Percentiles rank a stretch among this genome's conserved stretches.
phyloP scores from a whole-genome alignment of 495 filamentous ascomycete genomes.

The Aspergillus kassunensis region DNA sequence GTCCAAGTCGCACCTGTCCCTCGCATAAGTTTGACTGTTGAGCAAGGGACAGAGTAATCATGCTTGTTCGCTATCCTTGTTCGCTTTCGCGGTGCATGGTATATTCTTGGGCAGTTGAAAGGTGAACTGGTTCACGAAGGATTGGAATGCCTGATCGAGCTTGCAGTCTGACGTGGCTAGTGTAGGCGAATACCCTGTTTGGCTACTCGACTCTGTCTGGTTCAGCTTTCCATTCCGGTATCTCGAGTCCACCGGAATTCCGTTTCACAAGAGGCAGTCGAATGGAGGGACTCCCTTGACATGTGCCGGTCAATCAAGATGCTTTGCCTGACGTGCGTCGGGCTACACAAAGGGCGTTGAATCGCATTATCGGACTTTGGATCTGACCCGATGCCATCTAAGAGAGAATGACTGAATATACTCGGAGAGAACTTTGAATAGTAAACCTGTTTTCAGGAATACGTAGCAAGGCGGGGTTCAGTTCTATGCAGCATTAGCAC shows the following conservation, averaged over 20 bases:
- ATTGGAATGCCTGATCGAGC: background rate
- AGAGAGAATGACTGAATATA: background rate
- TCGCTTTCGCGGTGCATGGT: background rate
- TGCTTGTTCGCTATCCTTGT: background rate
- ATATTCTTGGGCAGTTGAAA: background rate
- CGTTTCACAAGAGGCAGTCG: no score
- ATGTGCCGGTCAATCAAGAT: no score
- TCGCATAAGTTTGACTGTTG: background rate
- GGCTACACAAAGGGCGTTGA: background rate
- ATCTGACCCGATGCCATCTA: background rate
- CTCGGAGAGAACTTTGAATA: background rate
- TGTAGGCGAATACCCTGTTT: no score
- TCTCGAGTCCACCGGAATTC: no score
- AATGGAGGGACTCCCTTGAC: no score
- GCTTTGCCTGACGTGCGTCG: background rate
- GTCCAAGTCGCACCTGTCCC: background rate
- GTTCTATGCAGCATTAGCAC: no score
- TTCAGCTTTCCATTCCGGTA: no score
- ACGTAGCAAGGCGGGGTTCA: no score
- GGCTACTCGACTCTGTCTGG: no score
- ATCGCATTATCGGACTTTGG: background rate
- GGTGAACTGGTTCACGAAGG: no score
- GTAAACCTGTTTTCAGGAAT: background rate
- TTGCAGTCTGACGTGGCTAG: slow-evolving; percentile 1
- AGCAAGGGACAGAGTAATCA: background rate